phyloP scores from a whole-genome alignment of 2,329 filamentous ascomycete species.

The Chalaropsis thielavioides region DNA sequence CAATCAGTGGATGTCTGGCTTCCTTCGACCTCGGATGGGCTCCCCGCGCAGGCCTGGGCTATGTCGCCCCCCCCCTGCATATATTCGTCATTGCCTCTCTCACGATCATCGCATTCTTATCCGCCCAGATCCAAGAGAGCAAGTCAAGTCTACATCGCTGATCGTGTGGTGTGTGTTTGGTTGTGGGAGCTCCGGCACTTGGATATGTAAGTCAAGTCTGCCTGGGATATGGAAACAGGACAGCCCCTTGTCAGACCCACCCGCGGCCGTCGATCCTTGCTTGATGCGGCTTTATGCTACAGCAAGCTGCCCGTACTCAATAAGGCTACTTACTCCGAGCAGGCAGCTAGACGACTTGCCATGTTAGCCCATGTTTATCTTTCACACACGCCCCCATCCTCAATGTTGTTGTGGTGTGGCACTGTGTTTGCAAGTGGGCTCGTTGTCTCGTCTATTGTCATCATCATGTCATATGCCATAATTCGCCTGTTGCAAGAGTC shows the following conservation, averaged over 20 bases:
- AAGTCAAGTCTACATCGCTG: not conserved
- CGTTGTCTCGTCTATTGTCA: not conserved
- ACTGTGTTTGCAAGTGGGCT: not conserved
- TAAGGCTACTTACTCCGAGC: not conserved
- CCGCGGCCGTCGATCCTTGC: not conserved
- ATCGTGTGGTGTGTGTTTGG: not conserved
- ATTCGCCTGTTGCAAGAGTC: too few relatives aligned
- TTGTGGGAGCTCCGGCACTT: not conserved
- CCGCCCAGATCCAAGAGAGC: not conserved
- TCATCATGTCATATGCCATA: not conserved
- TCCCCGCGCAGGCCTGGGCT: not conserved
- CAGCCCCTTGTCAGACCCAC: not conserved
- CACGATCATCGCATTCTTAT: not conserved
- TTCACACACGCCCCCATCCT: not conserved
- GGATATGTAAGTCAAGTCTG: not conserved
- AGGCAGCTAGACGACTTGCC: not conserved
- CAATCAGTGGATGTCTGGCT: not conserved
- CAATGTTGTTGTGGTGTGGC: not conserved
- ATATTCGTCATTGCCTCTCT: not conserved
- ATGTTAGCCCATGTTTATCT: not conserved
- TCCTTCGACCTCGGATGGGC: not conserved
- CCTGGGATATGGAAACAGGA: not conserved
- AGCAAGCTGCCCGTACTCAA: not conserved
- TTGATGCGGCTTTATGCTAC: slow-evolving; percentile 4
- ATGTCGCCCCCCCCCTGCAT: not conserved